Evolutionary conservation across 768 basidiomycete species (phyloP), one percentile per base, ranked within the genome.

Genomic region (Crepidotus variabilis): DNA sequence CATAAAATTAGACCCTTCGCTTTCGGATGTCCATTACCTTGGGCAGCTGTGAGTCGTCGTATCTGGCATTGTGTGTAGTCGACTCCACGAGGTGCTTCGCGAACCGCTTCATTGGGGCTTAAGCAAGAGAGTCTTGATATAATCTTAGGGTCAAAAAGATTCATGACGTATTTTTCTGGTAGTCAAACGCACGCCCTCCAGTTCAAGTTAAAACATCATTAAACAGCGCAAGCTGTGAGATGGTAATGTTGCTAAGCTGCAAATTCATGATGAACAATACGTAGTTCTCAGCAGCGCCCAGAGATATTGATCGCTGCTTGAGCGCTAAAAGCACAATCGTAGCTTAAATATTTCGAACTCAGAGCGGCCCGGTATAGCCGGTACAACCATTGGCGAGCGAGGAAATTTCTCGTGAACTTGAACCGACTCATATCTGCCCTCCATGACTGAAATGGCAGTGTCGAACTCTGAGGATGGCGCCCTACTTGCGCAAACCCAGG

Each of bases 401-500:
- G 39, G 14, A 43, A 43, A 43, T 43, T 43, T 43, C 39, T 43
- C 14, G 39, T 43, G 13, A 20, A 43, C 13, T 5, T 20, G 13
- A 14, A 43, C 39, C 39, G 39, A 43, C 39, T 43, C 39, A 43
- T 43, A 43, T 43, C 18, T 28, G 28, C 28, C 28, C 39, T 5
- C 39, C 13, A 43, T 43, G 39, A 20, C 72, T 72, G 60, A 72
- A 20, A 72, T 70, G 52, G 57, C 60, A 58, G 69, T 66, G 43
- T 61, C 63, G 32, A 53, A 34, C 36, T 22, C 36, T 43, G 43
- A 32, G 2, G 52, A 53, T 46, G 52, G 54, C 35, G 22, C 57
- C 6, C 48, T 54, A 34, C 63, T 45, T 21, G 77, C 75, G 21
- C 71, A 78, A 55, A 73, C 78, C 63, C 59, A 71, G 49, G 80